Percentiles rank a stretch among this genome's conserved stretches.
Conservation (phyloP, 352 stramenopile species). For the Halophytophthora batemanensis region DNA sequence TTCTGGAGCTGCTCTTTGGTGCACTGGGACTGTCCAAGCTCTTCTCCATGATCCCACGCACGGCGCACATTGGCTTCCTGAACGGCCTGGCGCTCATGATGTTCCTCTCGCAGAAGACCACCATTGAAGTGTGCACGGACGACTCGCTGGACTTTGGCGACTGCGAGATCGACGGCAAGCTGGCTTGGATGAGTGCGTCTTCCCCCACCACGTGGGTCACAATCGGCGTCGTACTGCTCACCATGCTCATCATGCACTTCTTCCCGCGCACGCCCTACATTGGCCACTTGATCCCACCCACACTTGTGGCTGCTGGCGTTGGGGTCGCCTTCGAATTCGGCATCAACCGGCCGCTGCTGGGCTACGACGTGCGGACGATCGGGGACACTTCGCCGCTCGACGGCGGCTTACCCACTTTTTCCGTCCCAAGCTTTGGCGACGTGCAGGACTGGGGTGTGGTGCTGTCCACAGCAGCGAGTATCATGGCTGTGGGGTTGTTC, state of each 20-base stretch:
- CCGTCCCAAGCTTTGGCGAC: slow-evolving; percentile 38
- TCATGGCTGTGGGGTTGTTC: slow-evolving; percentile 91
- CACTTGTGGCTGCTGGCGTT: slow-evolving; percentile 72
- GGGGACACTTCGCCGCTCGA: slow-evolving; percentile 61
- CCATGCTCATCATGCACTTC: slow-evolving; percentile 86
- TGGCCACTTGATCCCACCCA: slow-evolving; percentile 71
- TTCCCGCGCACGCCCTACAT: slow-evolving; percentile 63
- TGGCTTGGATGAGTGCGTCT: slow-evolving; percentile 71
- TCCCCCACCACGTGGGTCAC: slow-evolving; percentile 61
- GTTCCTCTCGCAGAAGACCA: slow-evolving; percentile 91
- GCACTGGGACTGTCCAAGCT: slow-evolving; percentile 84
- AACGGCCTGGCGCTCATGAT: slow-evolving; percentile 95
- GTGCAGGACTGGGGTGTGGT: slow-evolving; percentile 69
- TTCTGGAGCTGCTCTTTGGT: slow-evolving; percentile 85
- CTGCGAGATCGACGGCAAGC: slow-evolving; percentile 61
- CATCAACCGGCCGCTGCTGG: slow-evolving; percentile 73
- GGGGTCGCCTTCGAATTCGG: slow-evolving; percentile 85
- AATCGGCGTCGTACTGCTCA: slow-evolving; percentile 66
- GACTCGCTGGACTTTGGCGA: slow-evolving; percentile 63
- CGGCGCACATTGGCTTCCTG: slow-evolving; percentile 95
- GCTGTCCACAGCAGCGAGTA: slow-evolving; percentile 85
- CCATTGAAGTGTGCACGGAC: slow-evolving; percentile 81
- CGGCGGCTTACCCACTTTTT: slow-evolving; percentile 51
- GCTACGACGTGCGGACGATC: slow-evolving; percentile 77
- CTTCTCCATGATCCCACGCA: slow-evolving; percentile 92